Evolutionary conservation across 2,329 filamentous ascomycete genomes (phyloP).

Genomic region (Fusarium chuoi): DNA sequence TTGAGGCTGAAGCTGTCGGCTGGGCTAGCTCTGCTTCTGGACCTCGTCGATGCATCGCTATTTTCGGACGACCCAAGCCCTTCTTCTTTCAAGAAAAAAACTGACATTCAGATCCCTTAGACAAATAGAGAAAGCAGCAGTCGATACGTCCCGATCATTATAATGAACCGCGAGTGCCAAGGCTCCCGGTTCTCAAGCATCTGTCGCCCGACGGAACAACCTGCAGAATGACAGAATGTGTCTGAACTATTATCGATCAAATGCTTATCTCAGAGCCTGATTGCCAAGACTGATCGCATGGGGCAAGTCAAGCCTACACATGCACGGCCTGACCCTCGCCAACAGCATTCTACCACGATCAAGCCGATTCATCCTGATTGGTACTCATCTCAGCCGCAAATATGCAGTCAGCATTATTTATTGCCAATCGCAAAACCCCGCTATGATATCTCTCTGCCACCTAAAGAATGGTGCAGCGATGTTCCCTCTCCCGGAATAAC

Average conservation of each 20-base stretch:
- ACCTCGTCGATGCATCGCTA: background rate
- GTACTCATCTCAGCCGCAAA: background rate
- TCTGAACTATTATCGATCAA: background rate
- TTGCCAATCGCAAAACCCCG: background rate
- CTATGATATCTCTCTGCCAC: background rate
- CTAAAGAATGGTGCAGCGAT: background rate
- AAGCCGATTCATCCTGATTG: background rate
- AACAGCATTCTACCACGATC: background rate
- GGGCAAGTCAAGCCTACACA: background rate
- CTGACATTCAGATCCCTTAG: accelerated
- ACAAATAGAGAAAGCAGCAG: accelerated
- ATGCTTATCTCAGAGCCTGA: background rate
- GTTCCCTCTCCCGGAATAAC: background rate
- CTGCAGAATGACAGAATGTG: accelerated
- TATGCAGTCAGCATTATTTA: background rate
- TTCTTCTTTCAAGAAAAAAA: accelerated
- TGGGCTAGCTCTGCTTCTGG: background rate
- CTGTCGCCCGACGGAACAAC: accelerated
- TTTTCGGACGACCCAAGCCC: too few species aligned
- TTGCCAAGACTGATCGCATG: background rate
- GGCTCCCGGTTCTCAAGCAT: too few species aligned
- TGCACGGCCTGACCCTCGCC: background rate
- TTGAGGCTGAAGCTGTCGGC: background rate
- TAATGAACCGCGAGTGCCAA: background rate
- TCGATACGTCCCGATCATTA: accelerated